Percentiles rank a stretch among this genome's conserved stretches.
These are phyloP conservation scores for Sporobolomyces pararoseus DNA, from an alignment of 768 basidiomycete genomes.

Conservation along the genomic window DNA sequence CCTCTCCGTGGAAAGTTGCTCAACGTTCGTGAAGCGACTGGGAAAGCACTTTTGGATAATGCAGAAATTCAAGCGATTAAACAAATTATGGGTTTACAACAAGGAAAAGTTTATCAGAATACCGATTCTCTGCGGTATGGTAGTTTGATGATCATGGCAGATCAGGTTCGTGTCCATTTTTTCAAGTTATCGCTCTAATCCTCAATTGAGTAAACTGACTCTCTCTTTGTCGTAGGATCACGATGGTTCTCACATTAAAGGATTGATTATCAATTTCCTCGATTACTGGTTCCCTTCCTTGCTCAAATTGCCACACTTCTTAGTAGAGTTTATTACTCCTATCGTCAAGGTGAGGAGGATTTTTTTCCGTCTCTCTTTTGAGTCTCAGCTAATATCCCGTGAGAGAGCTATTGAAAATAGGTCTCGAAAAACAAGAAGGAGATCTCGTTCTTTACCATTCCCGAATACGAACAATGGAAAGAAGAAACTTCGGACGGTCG, in stretches of 20 bases:
- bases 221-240: constrained; percentile 65
- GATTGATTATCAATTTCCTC: constrained; percentile 95
- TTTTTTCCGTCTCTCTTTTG: background rate
- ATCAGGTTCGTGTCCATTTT: constrained; percentile 67
- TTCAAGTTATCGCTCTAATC: background rate
- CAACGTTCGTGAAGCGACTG: constrained; percentile 93
- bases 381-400: constrained; percentile 1
- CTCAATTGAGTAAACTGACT: background rate
- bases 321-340: constrained; percentile 97
- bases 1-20: constrained; percentile 93
- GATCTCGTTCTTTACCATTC: constrained; percentile 91
- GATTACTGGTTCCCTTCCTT: constrained; percentile 96
- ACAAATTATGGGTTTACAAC: constrained; percentile 94
- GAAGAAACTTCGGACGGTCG: constrained; percentile 66
- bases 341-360: constrained; percentile 80
- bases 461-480: constrained; percentile 90
- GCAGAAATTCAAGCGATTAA: constrained; percentile 95
- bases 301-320: constrained; percentile 79
- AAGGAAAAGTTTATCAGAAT: constrained; percentile 79
- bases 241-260: constrained; percentile 99
- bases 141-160: constrained; percentile 97
- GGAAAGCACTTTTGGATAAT: constrained; percentile 97
- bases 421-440: constrained; percentile 72
- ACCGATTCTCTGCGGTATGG: constrained; percentile 77
- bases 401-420: constrained; percentile 48